Percentiles rank a stretch among this genome's conserved stretches.
These are phyloP conservation scores for Salmacisia buchloeana DNA, from an alignment of 1,284 basidiomycete species.

Conservation along the genomic window DNA sequence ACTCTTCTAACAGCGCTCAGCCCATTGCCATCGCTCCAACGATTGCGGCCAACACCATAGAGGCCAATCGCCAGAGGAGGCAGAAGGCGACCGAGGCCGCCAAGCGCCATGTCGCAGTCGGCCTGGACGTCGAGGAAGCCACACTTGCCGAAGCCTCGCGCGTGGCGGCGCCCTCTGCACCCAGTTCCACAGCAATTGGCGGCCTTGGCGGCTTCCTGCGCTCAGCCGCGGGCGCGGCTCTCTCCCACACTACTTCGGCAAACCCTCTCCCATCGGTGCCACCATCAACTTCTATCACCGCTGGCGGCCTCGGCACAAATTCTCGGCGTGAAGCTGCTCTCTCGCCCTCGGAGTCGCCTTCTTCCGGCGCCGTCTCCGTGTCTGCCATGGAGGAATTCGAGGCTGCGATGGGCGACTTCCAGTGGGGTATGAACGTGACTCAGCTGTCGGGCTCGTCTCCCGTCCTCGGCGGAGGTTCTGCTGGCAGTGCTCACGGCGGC, in stretches of 20 bases:
- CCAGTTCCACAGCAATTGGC: no score
- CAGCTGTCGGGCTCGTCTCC: not conserved
- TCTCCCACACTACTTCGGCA: no score
- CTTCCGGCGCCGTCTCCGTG: not conserved
- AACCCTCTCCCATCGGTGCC: no score
- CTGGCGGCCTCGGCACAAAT: no score
- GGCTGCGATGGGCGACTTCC: slow-evolving; percentile 5
- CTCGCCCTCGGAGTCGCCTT: not conserved
- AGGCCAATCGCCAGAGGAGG: not conserved
- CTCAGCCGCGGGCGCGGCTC: no score
- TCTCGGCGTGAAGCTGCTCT: no score
- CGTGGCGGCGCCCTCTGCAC: no score
- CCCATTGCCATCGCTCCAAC: not conserved
- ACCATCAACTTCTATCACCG: no score
- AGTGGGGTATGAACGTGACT: slow-evolving; percentile 5
- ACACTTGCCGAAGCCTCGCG: not conserved
- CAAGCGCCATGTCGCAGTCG: not conserved
- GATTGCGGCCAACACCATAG: slow-evolving; percentile 5
- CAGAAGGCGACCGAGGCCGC: not conserved
- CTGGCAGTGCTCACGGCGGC: not conserved
- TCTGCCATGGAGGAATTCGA: slow-evolving; percentile 5
- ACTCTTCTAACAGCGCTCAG: not conserved
- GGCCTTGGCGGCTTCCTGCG: no score
- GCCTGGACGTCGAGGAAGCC: not conserved
- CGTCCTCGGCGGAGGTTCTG: not conserved